A percentile compares a stretch with the other conserved stretches of the same genome.
These are phyloP conservation scores for Chamaenerion angustifolium DNA, from an alignment of 345 rosid genomes.

Conservation along the genomic window DNA sequence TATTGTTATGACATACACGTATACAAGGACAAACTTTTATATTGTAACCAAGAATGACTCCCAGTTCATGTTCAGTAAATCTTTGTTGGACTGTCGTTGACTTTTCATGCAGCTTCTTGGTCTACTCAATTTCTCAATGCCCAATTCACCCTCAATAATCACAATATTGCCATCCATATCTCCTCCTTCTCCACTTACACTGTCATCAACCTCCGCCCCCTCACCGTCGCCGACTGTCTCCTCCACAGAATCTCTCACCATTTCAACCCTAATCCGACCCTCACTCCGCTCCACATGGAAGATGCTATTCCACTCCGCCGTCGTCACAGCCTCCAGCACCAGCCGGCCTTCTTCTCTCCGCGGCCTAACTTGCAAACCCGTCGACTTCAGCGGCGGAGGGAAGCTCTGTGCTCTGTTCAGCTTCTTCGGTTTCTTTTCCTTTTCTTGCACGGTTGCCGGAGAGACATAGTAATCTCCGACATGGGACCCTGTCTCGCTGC, in stretches of 20 bases:
- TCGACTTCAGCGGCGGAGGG: constrained; percentile 76
- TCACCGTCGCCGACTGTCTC: constrained; percentile 2
- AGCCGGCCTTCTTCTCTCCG: constrained; percentile 58
- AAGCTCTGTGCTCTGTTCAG: constrained; percentile 19
- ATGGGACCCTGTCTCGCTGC: constrained; percentile 56
- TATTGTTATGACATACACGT: no score
- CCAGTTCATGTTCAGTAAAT: constrained; percentile 22
- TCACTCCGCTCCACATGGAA: constrained; percentile 53
- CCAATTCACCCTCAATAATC: constrained; percentile 22
- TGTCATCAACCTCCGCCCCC: constrained; percentile 4
- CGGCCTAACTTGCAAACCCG: constrained; percentile 32
- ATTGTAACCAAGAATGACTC: no score
- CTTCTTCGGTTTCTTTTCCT: background rate
- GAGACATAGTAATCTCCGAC: background rate
- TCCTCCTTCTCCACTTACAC: constrained; percentile 6
- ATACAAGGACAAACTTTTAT: no score
- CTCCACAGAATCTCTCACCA: constrained; percentile 6
- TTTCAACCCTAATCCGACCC: constrained; percentile 56
- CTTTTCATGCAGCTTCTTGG: constrained; percentile 41
- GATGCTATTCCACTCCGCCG: constrained; percentile 14
- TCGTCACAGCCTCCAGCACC: constrained; percentile 39
- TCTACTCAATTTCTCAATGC: constrained; percentile 11
- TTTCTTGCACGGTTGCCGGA: no score
- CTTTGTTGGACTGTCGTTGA: constrained; percentile 23
- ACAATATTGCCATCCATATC: constrained; percentile 11